Evolutionary conservation across 768 basidiomycete species (phyloP), one percentile per base, ranked within the genome.

Genomic region (Trametes meyenii): DNA sequence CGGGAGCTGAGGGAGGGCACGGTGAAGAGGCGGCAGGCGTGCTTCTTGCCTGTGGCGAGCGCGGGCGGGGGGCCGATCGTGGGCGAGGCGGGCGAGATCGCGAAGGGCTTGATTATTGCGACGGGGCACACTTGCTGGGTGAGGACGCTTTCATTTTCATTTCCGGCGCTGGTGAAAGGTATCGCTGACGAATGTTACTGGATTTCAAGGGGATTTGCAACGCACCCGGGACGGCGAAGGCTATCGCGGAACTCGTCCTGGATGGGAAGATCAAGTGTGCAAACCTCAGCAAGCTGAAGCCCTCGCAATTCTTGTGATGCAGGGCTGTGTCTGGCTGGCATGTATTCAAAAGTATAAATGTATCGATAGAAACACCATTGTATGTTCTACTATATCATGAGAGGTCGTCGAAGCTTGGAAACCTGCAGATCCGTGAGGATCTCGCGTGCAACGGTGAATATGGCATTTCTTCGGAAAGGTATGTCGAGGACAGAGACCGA

Each of bases 91-190:
- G 69, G 64, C 8, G 72, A 69, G 23, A 78, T 86, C 40, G 83
- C 85, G 2, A 81, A 82, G 65, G 88, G 90, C 0, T 70, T 94
- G 56, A 83, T 83, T 60, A 77, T 95, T 29, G 91, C 86, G 0
- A 85, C 85, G 7, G 94, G 93, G 21, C 91, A 92, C 71, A 88
- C 88, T 0, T 90, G 87, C 67, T 90, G 90, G 88, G 87, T 89
- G 66, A 67, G 84, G 76, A 11, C 16, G n/a, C 16, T 13, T 33
- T 23, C 21, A 17, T 24, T 45, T 42, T n/a, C 17, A 23, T n/a
- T n/a, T 8, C 29, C 29, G 8, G 8, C 29, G 29, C 29, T 17
- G 21, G 2, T 13, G 36, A 12, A 12, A 13, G 40, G 57, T 33
- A 43, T 49, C 13, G 55, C 40, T 59, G 51, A 21, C 40, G 21